Conservation (phyloP, 129 eudicot genomes). For the Flaveria linearis region DNA sequence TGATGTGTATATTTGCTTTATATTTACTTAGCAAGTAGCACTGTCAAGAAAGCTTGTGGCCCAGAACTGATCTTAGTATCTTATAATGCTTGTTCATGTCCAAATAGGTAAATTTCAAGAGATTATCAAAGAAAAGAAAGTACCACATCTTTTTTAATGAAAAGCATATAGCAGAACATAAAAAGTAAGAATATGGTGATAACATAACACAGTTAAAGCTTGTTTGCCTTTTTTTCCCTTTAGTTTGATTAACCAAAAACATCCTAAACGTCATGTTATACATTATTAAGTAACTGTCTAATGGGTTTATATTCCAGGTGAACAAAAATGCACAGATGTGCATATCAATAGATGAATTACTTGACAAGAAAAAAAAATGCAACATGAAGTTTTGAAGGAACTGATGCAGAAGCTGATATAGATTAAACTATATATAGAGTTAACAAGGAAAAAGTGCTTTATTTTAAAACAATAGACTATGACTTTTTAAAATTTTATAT, state of each 20-base stretch:
- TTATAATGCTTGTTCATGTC: slow-evolving; percentile 9
- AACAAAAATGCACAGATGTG: slow-evolving; percentile 76
- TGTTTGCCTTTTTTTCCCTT: neutral
- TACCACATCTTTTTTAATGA: neutral
- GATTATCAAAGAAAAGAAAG: neutral
- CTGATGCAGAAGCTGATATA: slow-evolving; percentile 71
- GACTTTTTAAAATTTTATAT: slow-evolving; percentile 29
- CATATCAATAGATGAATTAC: slow-evolving; percentile 80
- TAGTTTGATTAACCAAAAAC: slow-evolving; percentile 9
- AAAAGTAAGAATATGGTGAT: slow-evolving; percentile 6
- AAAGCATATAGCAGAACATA: neutral
- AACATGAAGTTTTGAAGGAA: slow-evolving; percentile 55
- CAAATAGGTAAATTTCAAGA: neutral
- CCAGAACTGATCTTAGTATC: neutral
- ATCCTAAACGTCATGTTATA: neutral
- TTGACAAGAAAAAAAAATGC: slow-evolving; percentile 51
- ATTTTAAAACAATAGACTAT: slow-evolving; percentile 19
- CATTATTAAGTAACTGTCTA: neutral
- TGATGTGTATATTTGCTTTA: too few species aligned
- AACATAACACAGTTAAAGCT: neutral
- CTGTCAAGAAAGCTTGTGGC: neutral
- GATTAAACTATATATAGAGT: neutral
- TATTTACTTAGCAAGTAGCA: neutral
- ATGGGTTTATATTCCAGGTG: slow-evolving; percentile 51
- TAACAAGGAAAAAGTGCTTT: neutral